Evolutionary conservation across 1,139 yeast species (phyloP).

Genomic region (Suhomyces ambrosiae): DNA sequence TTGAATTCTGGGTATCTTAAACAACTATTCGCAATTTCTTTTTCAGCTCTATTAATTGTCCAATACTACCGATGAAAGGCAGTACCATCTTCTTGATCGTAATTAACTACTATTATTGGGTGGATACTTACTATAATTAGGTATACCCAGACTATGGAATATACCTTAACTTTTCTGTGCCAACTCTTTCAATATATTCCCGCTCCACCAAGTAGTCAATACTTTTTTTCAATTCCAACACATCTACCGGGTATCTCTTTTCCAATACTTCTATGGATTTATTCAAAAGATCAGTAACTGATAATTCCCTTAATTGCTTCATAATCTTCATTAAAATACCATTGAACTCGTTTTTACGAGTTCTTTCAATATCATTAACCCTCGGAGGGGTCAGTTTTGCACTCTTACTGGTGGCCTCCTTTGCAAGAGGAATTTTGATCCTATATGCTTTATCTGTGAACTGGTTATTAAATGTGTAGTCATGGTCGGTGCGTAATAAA

Average conservation of each 20-base stretch:
- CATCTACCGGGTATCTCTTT: constrained; percentile 30
- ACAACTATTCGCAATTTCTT: too few species aligned
- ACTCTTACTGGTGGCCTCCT: constrained; percentile 18
- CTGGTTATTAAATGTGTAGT: constrained; percentile 25
- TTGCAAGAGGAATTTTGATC: constrained; percentile 37
- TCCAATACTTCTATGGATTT: constrained; percentile 25
- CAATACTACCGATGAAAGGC: too few species aligned
- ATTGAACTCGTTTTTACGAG: constrained; percentile 34
- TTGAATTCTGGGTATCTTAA: too few species aligned
- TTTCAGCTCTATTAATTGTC: too few species aligned
- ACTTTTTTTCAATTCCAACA: constrained; percentile 33
- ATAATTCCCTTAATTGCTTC: constrained; percentile 29
- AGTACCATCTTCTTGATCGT: too few species aligned
- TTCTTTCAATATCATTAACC: constrained; percentile 13
- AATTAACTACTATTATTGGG: too few species aligned
- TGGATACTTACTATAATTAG: too few species aligned
- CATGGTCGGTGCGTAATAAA: constrained; percentile 17
- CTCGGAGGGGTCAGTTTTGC: background rate
- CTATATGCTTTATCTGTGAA: constrained; percentile 34
- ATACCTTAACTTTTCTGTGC: constrained; percentile 29
- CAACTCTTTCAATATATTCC: constrained; percentile 35
- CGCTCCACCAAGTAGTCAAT: constrained; percentile 37
- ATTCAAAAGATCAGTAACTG: constrained; percentile 29
- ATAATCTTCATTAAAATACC: constrained; percentile 35
- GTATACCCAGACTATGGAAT: constrained; percentile 36